Percentiles rank a stretch among this genome's conserved stretches.
phyloP scores from a whole-genome alignment of 495 filamentous ascomycete genomes.

The Jackrogersella minutella region DNA sequence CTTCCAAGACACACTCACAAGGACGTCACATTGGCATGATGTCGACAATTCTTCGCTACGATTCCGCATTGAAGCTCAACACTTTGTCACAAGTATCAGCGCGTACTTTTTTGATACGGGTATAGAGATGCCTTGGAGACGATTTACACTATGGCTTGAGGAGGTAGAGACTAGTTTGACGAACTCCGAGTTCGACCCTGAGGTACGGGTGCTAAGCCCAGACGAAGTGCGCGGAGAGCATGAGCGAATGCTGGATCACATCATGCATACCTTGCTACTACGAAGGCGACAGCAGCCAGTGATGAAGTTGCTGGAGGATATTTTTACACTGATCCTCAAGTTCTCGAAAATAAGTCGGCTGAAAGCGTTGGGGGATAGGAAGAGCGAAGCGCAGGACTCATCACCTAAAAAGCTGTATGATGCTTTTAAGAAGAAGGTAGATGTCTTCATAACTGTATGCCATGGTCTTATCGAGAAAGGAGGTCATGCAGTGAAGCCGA shows the following conservation, averaged over 20 bases:
- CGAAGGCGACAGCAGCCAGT: slow-evolving; percentile 73
- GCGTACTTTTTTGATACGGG: slow-evolving; percentile 81
- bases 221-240: slow-evolving; percentile 73
- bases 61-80: slow-evolving; percentile 78
- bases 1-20: slow-evolving; percentile 63
- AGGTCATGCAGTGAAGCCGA: slow-evolving; percentile 60
- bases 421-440: slow-evolving; percentile 70
- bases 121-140: slow-evolving; percentile 72
- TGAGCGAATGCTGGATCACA: slow-evolving; percentile 77
- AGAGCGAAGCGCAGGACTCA: slow-evolving; percentile 48
- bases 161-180: slow-evolving; percentile 63
- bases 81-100: slow-evolving; percentile 74
- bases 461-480: slow-evolving; percentile 67
- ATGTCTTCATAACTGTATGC: slow-evolving; percentile 72
- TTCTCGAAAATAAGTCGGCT: slow-evolving; percentile 60
- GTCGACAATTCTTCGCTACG: slow-evolving; percentile 57
- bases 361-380: slow-evolving; percentile 33
- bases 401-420: slow-evolving; percentile 64
- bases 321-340: slow-evolving; percentile 73
- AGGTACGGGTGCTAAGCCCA: slow-evolving; percentile 60
- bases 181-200: slow-evolving; percentile 35
- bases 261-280: slow-evolving; percentile 77
- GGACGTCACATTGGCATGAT: slow-evolving; percentile 44
- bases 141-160: slow-evolving; percentile 71
- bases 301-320: slow-evolving; percentile 76